These are phyloP conservation scores for Fusarium sp. DNA, from an alignment of 2,329 filamentous ascomycete species.

Conservation along the genomic window DNA sequence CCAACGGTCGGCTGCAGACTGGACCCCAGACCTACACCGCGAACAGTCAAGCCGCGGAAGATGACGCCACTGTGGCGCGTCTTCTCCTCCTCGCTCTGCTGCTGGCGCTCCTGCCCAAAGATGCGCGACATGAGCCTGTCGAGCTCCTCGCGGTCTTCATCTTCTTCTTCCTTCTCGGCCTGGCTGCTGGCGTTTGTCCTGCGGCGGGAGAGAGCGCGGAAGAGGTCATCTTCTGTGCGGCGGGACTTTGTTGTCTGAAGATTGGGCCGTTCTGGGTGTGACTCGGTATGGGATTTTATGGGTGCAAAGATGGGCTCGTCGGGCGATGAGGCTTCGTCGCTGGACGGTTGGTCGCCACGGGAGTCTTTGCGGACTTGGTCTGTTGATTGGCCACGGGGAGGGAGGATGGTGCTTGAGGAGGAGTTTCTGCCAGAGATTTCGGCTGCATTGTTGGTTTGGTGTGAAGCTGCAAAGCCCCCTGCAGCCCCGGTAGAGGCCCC, in stretches of 20 bases:
- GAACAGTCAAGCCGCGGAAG: conserved; percentile 76
- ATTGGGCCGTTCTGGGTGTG: conserved; percentile 22
- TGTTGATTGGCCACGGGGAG: not conserved
- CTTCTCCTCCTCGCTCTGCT: conserved; percentile 75
- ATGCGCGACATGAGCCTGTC: conserved; percentile 74
- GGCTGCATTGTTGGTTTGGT: conserved; percentile 2
- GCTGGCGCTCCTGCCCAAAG: conserved; percentile 73
- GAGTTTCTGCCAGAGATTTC: conserved; percentile 4
- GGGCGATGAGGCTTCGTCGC: conserved; percentile 3
- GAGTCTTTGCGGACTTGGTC: conserved; percentile 8
- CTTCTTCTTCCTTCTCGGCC: conserved; percentile 52
- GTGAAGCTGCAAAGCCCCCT: conserved; percentile 4
- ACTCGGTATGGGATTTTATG: conserved; percentile 41
- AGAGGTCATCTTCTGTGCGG: conserved; percentile 63
- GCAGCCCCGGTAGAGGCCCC: conserved; percentile 3
- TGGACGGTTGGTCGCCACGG: not conserved
- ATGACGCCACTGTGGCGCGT: conserved; percentile 75
- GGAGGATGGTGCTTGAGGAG: conserved; percentile 27
- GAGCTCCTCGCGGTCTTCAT: conserved; percentile 60
- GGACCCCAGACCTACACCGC: conserved; percentile 74
- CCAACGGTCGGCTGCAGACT: conserved; percentile 65
- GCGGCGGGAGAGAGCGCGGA: conserved; percentile 60
- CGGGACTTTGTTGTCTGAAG: conserved; percentile 43
- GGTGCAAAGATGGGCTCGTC: conserved; percentile 42
- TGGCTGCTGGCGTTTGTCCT: conserved; percentile 53